These are phyloP conservation scores for Plenodomus biglobosus DNA, from an alignment of 2,329 filamentous ascomycete genomes.

Conservation along the genomic window DNA sequence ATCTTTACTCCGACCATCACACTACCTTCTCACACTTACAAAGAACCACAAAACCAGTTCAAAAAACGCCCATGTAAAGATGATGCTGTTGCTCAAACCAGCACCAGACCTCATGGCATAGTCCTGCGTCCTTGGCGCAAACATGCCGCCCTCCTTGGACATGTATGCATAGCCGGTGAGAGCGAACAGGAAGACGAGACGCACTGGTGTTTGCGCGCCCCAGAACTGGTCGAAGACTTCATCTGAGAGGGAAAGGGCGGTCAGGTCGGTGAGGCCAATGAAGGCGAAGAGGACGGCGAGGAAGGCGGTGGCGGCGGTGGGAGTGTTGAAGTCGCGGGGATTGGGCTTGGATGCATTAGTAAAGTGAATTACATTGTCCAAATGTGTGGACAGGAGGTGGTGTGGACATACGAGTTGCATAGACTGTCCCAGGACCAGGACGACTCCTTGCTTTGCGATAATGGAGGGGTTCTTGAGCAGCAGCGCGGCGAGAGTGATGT, in stretches of 20 bases:
- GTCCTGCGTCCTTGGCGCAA: slow-evolving; percentile 33
- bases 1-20: not conserved
- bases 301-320: slow-evolving; percentile 67
- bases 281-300: slow-evolving; percentile 71
- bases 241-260: slow-evolving; percentile 50
- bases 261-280: slow-evolving; percentile 52
- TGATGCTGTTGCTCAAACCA: slow-evolving; percentile 76
- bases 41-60: slow-evolving; percentile 88
- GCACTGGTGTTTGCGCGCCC: slow-evolving; percentile 61
- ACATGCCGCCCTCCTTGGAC: slow-evolving; percentile 57
- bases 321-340: slow-evolving; percentile 66
- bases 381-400: not conserved
- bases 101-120: slow-evolving; percentile 51
- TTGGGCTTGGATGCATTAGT: too few relatives aligned
- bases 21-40: slow-evolving; percentile 50
- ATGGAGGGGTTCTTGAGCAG: slow-evolving; percentile 72
- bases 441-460: slow-evolving; percentile 76
- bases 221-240: slow-evolving; percentile 50
- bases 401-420: slow-evolving; percentile 69
- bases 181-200: slow-evolving; percentile 63
- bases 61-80: slow-evolving; percentile 82
- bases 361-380: not conserved
- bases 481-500: slow-evolving; percentile 80
- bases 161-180: slow-evolving; percentile 67
- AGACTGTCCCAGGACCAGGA: slow-evolving; percentile 78